Percentiles rank a stretch among this genome's conserved stretches.
Conservation (phyloP, 2,329 filamentous ascomycete genomes). For the Fusarium sp. region DNA sequence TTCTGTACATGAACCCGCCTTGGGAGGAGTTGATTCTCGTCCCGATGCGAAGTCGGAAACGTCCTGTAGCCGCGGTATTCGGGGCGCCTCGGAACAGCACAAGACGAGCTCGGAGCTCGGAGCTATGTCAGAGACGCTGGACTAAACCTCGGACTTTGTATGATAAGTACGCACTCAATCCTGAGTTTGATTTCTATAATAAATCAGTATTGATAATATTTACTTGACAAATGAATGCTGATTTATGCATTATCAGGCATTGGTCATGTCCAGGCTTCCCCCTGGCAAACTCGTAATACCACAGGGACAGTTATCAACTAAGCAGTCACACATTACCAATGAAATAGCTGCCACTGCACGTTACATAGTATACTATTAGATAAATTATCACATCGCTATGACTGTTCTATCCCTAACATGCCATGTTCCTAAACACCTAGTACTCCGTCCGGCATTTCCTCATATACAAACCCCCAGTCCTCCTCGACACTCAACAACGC, state of each 20-base stretch:
- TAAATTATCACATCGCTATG: background rate
- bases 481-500: conserved; percentile 52
- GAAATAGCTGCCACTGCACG: background rate
- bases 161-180: background rate
- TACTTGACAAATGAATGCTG: too few relatives aligned
- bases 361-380: background rate
- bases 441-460: conserved; percentile 45
- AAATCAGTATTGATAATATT: background rate
- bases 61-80: conserved; percentile 1
- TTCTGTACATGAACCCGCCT: background rate
- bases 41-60: conserved; percentile 4
- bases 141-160: background rate
- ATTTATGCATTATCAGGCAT: too few relatives aligned
- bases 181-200: background rate
- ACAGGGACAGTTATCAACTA: too few relatives aligned
- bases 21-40: background rate
- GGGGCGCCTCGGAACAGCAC: background rate
- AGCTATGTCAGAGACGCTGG: background rate
- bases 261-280: too few relatives aligned
- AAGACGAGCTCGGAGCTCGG: background rate
- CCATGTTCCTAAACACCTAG: background rate
- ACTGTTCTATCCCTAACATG: background rate
- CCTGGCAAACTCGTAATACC: too few relatives aligned
- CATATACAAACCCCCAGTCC: conserved; percentile 55
- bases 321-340: background rate